phyloP scores from a whole-genome alignment of 73 alveolate genomes.

The Paramecium sexaurelia region DNA sequence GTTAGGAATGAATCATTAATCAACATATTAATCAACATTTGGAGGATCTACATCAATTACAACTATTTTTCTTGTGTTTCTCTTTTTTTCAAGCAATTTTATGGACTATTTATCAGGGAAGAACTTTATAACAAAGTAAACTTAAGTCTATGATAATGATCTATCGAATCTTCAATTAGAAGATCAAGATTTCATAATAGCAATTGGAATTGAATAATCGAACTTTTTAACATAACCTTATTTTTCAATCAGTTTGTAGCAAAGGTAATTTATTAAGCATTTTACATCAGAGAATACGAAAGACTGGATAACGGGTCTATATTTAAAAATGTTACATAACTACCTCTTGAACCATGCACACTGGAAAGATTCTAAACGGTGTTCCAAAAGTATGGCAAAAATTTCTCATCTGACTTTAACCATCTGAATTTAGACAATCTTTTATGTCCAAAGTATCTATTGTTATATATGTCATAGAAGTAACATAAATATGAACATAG shows the following conservation, averaged over 20 bases:
- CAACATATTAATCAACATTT: not conserved
- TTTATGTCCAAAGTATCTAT: not conserved
- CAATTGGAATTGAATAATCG: not conserved
- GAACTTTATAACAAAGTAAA: not conserved
- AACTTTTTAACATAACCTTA: not conserved
- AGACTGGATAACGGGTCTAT: not conserved
- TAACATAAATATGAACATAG: not conserved
- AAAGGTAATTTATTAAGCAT: not conserved
- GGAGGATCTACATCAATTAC: conserved; percentile 17
- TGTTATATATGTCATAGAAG: not conserved
- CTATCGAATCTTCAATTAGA: not conserved
- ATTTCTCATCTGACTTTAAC: not conserved
- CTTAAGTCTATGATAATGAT: conserved; percentile 36
- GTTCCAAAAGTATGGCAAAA: not conserved
- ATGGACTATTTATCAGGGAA: not conserved
- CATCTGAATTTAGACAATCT: not conserved
- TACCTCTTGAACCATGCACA: conserved; percentile 25
- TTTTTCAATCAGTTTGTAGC: not conserved
- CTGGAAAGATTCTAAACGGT: not conserved
- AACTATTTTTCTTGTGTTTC: not conserved
- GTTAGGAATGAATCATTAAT: conserved; percentile 1
- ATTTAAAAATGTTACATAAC: not conserved
- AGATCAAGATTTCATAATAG: not conserved
- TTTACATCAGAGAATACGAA: not conserved
- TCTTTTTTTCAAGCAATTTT: not conserved